Conservation (phyloP, 2,329 filamentous ascomycete species). For the Berkeleyomyces basicola region DNA sequence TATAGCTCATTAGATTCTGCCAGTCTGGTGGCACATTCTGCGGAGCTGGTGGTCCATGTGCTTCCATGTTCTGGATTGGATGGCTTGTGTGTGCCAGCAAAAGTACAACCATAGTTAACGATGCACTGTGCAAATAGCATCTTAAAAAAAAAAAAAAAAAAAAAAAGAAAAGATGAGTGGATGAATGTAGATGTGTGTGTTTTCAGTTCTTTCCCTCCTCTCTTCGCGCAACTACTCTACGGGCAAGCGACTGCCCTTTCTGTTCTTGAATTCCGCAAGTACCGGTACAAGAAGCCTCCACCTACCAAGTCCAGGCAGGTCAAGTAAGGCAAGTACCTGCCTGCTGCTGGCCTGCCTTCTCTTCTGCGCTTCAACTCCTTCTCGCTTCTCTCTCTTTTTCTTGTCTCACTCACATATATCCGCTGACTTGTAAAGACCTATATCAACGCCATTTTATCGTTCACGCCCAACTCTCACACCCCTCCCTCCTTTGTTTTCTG, state of each 20-base stretch:
- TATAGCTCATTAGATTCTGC: no score
- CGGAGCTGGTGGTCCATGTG: not conserved
- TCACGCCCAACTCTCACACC: not conserved
- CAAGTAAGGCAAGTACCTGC: not conserved
- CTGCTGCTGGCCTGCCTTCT: not conserved
- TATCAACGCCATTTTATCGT: not conserved
- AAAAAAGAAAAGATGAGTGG: no score
- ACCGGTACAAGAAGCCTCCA: no score
- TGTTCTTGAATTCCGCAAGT: no score
- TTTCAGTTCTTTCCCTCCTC: no score
- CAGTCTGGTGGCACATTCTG: not conserved
- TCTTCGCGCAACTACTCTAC: no score
- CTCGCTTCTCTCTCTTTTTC: not conserved
- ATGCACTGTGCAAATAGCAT: no score
- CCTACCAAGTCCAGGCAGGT: no score
- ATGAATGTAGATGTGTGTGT: no score
- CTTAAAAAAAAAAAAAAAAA: no score
- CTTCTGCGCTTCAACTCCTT: not conserved
- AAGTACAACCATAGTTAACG: no score
- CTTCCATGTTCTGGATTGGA: not conserved
- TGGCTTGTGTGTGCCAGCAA: not conserved
- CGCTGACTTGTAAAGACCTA: not conserved
- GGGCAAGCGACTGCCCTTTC: no score
- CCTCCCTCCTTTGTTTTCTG: not conserved
- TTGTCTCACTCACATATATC: not conserved